Percentiles rank a stretch among this genome's conserved stretches.
phyloP scores from a whole-genome alignment of 2,329 filamentous ascomycete species.

The Teratosphaeria nubilosa region DNA sequence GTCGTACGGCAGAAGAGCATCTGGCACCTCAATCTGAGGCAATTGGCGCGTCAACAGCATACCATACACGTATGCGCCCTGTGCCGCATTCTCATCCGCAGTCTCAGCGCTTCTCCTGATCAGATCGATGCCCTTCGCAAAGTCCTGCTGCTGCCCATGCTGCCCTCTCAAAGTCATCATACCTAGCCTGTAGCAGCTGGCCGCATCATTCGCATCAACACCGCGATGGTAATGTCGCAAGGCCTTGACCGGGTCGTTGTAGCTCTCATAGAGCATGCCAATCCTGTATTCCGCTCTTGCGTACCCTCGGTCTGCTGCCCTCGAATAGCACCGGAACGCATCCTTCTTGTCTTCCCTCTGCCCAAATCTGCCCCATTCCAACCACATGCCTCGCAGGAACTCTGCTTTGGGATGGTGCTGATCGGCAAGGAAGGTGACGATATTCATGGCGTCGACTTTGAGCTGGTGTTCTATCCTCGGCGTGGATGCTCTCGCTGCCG shows the following conservation, averaged over 20 bases:
- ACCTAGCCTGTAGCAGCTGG: conserved; percentile 74
- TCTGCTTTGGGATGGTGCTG: conserved; percentile 89
- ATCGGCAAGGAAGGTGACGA: conserved; percentile 78
- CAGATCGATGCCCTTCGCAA: conserved; percentile 63
- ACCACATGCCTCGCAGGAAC: conserved; percentile 92
- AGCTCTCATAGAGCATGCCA: conserved; percentile 95
- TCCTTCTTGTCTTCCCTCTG: conserved; percentile 87
- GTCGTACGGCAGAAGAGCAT: conserved; percentile 59
- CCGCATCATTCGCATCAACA: conserved; percentile 71
- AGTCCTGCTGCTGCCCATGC: conserved; percentile 81
- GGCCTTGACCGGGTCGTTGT: conserved; percentile 83
- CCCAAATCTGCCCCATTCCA: conserved; percentile 95
- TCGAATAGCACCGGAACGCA: conserved; percentile 76
- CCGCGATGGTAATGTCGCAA: conserved; percentile 83
- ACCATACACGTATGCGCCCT: conserved; percentile 79
- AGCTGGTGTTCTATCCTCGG: conserved; percentile 84
- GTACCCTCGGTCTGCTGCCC: conserved; percentile 78
- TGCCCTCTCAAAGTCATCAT: conserved; percentile 98
- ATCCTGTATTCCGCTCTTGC: conserved; percentile 89
- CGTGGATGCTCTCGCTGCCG: conserved; percentile 55
- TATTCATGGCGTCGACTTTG: conserved; percentile 78
- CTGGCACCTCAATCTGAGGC: conserved; percentile 78
- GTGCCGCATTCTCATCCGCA: conserved; percentile 91
- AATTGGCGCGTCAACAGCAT: conserved; percentile 88
- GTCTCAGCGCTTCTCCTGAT: conserved; percentile 75